Base-by-base conservation (phyloP, 2,329 filamentous ascomycete genomes). In the Neopestalotiopsis rosae region DNA sequence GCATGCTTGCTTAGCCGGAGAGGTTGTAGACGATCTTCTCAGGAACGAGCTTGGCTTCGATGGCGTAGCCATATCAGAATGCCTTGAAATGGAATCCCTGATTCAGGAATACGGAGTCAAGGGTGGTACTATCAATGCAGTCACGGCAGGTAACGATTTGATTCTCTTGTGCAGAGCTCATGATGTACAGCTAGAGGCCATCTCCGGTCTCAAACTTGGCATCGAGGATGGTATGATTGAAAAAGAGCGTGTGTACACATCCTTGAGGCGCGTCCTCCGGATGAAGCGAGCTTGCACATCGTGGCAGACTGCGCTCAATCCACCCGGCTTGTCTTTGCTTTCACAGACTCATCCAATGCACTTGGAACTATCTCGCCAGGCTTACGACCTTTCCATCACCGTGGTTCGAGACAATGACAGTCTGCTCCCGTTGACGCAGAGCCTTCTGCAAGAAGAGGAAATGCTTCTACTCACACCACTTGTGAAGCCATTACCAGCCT, bases 41-140 rank as follows among this genome's bases (percentile, higher is more conserved):
- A 89, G 95, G n/a, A 92, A 92, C 69, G 94, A 98, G 72, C 87
- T 98, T 30, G 92, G 92, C 2, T 98, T 98, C 75, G 89, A 94
- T 64, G 95, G 95, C 1, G 95, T 98, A 2, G 94, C 96, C 30
- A 94, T 98, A 64, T 98, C 95, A 0, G 95, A 98, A 77, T 98
- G 95, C 73, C 83, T 98, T 7, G 95, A 98, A 79, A 98, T 98
- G 95, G 95, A 98, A 76, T 94, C 95, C 0, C 87, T 98, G 9
- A 96, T 94, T 72, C 94, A 97, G 77, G 97, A 98, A 75, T 96
- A 98, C 64, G 95, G 95, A n/a, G 94, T 99, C 20, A 94, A 95
- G 73, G 95, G 96, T 56, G 96, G 96, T 13, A 97, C 95, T 0
- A 94, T 98, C 74, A 98, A 98, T 94, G 96, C 96, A 3, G 93